Percentiles rank a stretch among this genome's conserved stretches.
These are phyloP conservation scores for Entomortierella parvispora DNA, from an alignment of 192 early-diverging fungal species.

Conservation along the genomic window DNA sequence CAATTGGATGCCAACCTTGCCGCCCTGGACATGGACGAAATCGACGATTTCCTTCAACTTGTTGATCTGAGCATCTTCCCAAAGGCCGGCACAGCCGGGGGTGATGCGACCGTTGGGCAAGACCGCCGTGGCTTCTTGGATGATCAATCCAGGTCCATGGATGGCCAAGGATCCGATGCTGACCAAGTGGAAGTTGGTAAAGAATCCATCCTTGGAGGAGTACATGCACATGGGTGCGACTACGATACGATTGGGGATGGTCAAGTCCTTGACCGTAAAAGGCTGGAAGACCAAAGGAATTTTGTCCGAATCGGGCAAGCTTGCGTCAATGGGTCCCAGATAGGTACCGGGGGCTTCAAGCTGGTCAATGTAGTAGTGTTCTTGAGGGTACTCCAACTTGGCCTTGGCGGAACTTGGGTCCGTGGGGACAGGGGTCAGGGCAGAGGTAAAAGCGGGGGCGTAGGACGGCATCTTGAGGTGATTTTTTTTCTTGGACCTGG, in stretches of 20 bases:
- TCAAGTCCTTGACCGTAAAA: conserved; percentile 69
- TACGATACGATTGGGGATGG: conserved; percentile 79
- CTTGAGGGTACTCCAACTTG: conserved; percentile 22
- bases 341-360: conserved; percentile 29
- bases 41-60: conserved; percentile 68
- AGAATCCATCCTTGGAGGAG: conserved; percentile 70
- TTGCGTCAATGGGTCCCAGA: conserved; percentile 39
- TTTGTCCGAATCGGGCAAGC: conserved; percentile 47
- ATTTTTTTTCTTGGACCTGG: background rate
- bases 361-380: conserved; percentile 34
- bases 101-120: conserved; percentile 81
- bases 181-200: conserved; percentile 73
- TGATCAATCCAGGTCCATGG: conserved; percentile 80
- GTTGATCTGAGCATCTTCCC: conserved; percentile 81
- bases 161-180: conserved; percentile 77
- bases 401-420: conserved; percentile 13
- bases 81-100: conserved; percentile 82
- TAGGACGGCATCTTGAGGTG: conserved; percentile 23
- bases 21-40: conserved; percentile 70
- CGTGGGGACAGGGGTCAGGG: conserved; percentile 1
- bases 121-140: conserved; percentile 84
- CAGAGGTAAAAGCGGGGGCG: too few species aligned
- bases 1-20: conserved; percentile 77
- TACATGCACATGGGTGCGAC: conserved; percentile 91
- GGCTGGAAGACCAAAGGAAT: conserved; percentile 70